Evolutionary conservation across 257 asterid genomes (phyloP).

Genomic region (Thymus quinquecostatus): DNA sequence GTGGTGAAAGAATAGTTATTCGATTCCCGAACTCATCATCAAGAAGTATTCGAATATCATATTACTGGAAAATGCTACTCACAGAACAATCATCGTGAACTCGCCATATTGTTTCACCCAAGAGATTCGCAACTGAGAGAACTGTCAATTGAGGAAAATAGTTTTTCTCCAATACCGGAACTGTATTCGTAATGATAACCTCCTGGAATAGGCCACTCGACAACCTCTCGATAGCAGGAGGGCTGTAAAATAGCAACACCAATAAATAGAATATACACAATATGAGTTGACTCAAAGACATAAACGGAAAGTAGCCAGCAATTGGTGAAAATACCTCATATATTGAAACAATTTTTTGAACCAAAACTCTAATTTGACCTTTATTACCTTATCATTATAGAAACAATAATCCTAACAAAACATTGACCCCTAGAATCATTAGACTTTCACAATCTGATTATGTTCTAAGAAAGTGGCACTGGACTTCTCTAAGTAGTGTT

Average conservation of each 20-base stretch:
- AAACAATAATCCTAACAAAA: too few relatives aligned
- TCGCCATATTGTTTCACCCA: constrained; percentile 98
- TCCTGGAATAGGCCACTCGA: constrained; percentile 93
- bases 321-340: background rate
- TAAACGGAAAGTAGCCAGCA: constrained; percentile 1
- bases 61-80: constrained; percentile 86
- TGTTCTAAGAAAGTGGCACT: background rate
- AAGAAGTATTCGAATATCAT: background rate
- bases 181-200: constrained; percentile 85
- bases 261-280: background rate
- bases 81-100: constrained; percentile 94
- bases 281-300: background rate
- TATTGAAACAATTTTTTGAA: background rate
- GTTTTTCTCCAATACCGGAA: constrained; percentile 78
- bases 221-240: constrained; percentile 92
- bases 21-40: background rate
- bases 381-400: background rate
- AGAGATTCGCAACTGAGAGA: constrained; percentile 85
- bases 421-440: background rate
- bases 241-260: constrained; percentile 51
- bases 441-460: background rate
- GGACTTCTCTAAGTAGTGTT: background rate
- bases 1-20: constrained; percentile 7
- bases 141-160: constrained; percentile 85
- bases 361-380: background rate